A percentile compares a stretch with the other conserved stretches of the same genome.
Evolutionary conservation across 495 filamentous ascomycete genomes (phyloP).

Genomic region (Parathielavia hyrcaniae): DNA sequence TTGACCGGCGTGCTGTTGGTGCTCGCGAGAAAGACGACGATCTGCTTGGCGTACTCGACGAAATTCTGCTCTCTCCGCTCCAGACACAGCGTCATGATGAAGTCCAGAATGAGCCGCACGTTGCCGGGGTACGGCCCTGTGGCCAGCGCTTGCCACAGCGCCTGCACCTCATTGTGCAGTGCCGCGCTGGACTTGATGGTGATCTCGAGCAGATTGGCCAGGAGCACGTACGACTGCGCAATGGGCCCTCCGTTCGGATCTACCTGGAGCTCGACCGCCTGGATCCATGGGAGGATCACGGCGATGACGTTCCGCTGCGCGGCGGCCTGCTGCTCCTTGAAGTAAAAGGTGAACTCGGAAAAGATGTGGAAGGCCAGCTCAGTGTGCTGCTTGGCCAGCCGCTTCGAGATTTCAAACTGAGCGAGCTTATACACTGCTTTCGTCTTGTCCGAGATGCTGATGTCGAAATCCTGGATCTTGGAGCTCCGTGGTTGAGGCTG

Average conservation of each 20-base stretch:
- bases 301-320: slow-evolving; percentile 91
- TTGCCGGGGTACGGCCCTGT: slow-evolving; percentile 94
- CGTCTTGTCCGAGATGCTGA: slow-evolving; percentile 96
- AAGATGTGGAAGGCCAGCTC: slow-evolving; percentile 89
- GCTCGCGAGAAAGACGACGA: slow-evolving; percentile 89
- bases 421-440: slow-evolving; percentile 96
- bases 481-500: slow-evolving; percentile 66
- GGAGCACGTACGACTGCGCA: slow-evolving; percentile 84
- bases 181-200: slow-evolving; percentile 84
- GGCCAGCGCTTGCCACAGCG: slow-evolving; percentile 92
- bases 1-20: slow-evolving; percentile 71
- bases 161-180: slow-evolving; percentile 93
- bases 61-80: slow-evolving; percentile 95
- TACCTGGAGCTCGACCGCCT: slow-evolving; percentile 86
- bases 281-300: slow-evolving; percentile 92
- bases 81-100: slow-evolving; percentile 86
- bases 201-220: slow-evolving; percentile 93
- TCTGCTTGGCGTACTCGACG: slow-evolving; percentile 94
- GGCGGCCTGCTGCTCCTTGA: slow-evolving; percentile 71
- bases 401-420: slow-evolving; percentile 90
- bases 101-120: slow-evolving; percentile 87
- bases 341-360: slow-evolving; percentile 87
- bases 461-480: slow-evolving; percentile 92
- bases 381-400: slow-evolving; percentile 78
- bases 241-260: slow-evolving; percentile 90